These are phyloP conservation scores for Alternaria consortialis DNA, from an alignment of 2,329 filamentous ascomycete species.

Conservation along the genomic window DNA sequence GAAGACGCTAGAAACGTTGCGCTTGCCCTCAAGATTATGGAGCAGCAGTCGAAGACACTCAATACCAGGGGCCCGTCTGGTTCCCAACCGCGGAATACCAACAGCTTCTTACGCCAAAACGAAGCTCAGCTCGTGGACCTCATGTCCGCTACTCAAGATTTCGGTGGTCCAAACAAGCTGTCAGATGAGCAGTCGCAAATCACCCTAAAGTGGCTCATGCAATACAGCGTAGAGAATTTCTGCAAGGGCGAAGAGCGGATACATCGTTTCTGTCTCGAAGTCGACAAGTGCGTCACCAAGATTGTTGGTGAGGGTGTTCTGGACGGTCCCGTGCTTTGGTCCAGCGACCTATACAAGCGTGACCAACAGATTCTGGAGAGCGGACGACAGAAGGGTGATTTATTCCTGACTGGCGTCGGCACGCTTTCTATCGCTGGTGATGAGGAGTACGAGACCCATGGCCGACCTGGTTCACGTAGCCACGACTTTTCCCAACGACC, in stretches of 20 bases:
- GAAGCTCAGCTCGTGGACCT: constrained; percentile 89
- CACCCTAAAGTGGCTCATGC: constrained; percentile 82
- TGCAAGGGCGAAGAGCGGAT: constrained; percentile 95
- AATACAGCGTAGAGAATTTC: constrained; percentile 87
- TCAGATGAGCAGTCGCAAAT: constrained; percentile 94
- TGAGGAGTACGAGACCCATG: constrained; percentile 55
- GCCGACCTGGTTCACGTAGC: constrained; percentile 50
- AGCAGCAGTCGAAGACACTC: constrained; percentile 59
- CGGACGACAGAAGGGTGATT: constrained; percentile 59
- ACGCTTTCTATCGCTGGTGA: constrained; percentile 60
- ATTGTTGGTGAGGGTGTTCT: constrained; percentile 84
- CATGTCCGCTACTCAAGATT: constrained; percentile 80
- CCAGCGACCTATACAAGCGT: constrained; percentile 84
- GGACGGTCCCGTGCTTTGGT: constrained; percentile 89
- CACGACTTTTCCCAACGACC: constrained; percentile 61
- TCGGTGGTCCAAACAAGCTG: constrained; percentile 92
- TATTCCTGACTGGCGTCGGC: constrained; percentile 57
- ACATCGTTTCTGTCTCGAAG: constrained; percentile 89
- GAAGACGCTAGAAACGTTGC: constrained; percentile 87
- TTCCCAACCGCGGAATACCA: constrained; percentile 54
- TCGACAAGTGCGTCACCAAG: constrained; percentile 85
- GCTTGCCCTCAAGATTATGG: constrained; percentile 90
- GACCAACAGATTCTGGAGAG: constrained; percentile 72
- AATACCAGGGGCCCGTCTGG: constrained; percentile 52
- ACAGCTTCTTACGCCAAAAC: constrained; percentile 76